Conservation (phyloP, 139 green algal genomes). For the Volvox reticuliferus region DNA sequence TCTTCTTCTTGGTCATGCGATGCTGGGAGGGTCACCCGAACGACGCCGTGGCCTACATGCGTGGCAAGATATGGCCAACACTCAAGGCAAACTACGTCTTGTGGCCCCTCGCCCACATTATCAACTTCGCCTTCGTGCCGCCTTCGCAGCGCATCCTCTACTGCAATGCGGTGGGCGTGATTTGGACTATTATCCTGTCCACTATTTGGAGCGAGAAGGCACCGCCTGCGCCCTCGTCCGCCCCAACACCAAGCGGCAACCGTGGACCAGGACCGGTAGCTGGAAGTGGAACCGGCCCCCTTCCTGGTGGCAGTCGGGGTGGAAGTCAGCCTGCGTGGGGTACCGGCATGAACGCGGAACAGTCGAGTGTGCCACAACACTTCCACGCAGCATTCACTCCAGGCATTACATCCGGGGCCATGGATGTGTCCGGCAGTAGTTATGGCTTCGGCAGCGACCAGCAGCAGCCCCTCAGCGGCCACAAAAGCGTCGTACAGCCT, state of each 20-base stretch:
- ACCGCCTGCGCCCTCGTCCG: not conserved
- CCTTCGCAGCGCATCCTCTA: constrained; percentile 70
- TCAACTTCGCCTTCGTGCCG: constrained; percentile 77
- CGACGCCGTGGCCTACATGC: constrained; percentile 43
- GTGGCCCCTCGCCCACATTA: constrained; percentile 71
- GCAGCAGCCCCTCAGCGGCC: not conserved
- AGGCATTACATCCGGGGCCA: not conserved
- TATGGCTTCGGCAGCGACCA: not conserved
- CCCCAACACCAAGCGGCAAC: not conserved
- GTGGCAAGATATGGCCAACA: constrained; percentile 49
- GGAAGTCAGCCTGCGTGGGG: not conserved
- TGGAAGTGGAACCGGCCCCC: not conserved
- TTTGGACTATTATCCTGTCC: constrained; percentile 62
- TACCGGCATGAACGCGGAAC: not conserved
- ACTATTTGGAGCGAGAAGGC: constrained; percentile 27
- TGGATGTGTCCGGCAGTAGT: not conserved
- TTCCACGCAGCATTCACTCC: not conserved
- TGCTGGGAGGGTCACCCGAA: constrained; percentile 55
- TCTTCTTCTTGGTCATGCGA: constrained; percentile 64
- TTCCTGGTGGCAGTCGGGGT: not conserved
- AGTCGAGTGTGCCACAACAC: not conserved
- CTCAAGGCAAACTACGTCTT: constrained; percentile 60
- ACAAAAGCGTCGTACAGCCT: not conserved
- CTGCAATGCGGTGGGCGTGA: constrained; percentile 67
- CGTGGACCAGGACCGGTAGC: not conserved